phyloP scores from a whole-genome alignment of 2,329 filamentous ascomycete genomes.

The Zalaria obscura region DNA sequence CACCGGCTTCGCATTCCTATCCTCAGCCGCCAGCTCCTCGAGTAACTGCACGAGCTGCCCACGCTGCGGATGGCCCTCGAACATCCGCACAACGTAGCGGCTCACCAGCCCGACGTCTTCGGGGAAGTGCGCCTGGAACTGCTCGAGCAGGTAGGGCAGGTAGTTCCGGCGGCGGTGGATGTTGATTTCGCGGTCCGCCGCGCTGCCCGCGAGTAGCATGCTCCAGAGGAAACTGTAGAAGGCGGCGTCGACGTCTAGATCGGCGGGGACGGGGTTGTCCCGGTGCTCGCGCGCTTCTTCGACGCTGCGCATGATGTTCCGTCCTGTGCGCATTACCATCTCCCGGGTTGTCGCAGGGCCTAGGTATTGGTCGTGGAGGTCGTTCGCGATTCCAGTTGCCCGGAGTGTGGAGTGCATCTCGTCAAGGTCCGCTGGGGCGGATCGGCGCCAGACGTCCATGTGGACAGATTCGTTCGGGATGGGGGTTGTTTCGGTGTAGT shows the following conservation, averaged over 20 bases:
- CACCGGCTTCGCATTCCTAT: conserved; percentile 37
- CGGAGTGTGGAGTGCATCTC: conserved; percentile 34
- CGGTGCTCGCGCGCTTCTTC: conserved; percentile 30
- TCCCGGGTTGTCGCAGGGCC: conserved; percentile 48
- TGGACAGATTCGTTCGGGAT: conserved; percentile 45
- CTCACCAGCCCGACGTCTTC: conserved; percentile 62
- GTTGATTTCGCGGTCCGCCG: conserved; percentile 10
- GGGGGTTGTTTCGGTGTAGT: conserved; percentile 11
- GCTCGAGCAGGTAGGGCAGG: conserved; percentile 49
- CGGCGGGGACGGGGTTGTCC: conserved; percentile 23
- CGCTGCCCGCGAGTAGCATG: conserved; percentile 24
- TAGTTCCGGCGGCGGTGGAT: conserved; percentile 36
- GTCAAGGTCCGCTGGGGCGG: conserved; percentile 13
- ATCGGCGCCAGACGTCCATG: conserved; percentile 65
- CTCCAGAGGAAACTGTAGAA: conserved; percentile 63
- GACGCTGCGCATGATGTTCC: conserved; percentile 67
- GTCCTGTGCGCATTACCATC: conserved; percentile 60
- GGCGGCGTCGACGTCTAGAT: conserved; percentile 41
- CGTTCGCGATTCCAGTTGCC: conserved; percentile 32
- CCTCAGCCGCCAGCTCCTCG: conserved; percentile 40
- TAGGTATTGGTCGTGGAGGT: conserved; percentile 41
- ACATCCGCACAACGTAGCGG: conserved; percentile 51
- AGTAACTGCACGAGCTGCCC: conserved; percentile 39
- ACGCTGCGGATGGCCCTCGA: conserved; percentile 35
- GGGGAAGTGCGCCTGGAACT: conserved; percentile 50